Evolutionary conservation across 1,284 basidiomycete species (phyloP).

Genomic region (Meripilus lineatus): DNA sequence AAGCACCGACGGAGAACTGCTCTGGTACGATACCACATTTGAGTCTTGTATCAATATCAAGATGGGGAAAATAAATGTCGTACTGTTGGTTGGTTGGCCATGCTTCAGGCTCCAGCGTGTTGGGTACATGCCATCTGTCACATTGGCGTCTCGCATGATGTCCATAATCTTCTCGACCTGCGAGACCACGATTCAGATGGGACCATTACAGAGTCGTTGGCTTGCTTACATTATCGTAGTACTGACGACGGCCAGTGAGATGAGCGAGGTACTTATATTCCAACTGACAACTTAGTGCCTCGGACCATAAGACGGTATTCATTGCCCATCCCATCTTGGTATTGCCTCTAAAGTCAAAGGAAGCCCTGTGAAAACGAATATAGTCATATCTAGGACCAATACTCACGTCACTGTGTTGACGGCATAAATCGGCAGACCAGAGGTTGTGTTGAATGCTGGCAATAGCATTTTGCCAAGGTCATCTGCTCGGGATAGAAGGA

Average conservation of each 20-base stretch:
- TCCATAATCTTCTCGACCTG: conserved; percentile 51
- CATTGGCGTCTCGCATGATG: conserved; percentile 39
- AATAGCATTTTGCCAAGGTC: conserved; percentile 43
- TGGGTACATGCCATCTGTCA: conserved; percentile 53
- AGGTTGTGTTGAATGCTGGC: conserved; percentile 44
- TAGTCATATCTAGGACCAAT: too few species aligned
- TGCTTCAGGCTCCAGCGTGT: conserved; percentile 42
- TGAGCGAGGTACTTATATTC: conserved; percentile 66
- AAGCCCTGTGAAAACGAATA: too few species aligned
- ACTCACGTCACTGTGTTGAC: conserved; percentile 38
- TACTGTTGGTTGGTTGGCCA: conserved; percentile 38
- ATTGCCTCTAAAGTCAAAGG: conserved; percentile 11
- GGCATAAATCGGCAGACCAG: conserved; percentile 42
- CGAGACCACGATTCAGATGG: not conserved
- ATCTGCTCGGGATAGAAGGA: conserved; percentile 43
- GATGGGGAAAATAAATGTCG: conserved; percentile 9
- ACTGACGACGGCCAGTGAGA: conserved; percentile 47
- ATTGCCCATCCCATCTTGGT: conserved; percentile 18
- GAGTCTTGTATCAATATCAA: not conserved
- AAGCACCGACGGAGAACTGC: conserved; percentile 15
- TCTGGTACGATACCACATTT: conserved; percentile 5
- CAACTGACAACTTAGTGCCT: conserved; percentile 51
- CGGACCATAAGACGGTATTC: conserved; percentile 30
- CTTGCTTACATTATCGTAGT: conserved; percentile 40
- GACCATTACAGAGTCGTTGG: not conserved